A percentile compares a stretch with the other conserved stretches of the same genome.
These are phyloP conservation scores for Leishmania gerbilli DNA, from an alignment of 208 protist genomes.

Conservation along the genomic window DNA sequence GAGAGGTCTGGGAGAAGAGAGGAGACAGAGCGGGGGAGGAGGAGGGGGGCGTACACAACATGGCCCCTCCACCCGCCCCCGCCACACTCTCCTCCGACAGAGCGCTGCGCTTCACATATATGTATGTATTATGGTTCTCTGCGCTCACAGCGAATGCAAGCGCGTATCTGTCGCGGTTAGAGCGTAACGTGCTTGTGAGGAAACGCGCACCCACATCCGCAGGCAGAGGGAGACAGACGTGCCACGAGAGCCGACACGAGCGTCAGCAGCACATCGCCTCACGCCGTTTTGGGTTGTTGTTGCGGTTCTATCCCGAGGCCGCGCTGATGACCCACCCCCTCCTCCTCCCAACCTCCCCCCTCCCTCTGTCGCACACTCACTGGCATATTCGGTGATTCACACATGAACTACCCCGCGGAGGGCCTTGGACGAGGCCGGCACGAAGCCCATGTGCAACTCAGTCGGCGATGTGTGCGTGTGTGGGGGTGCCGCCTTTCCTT, in stretches of 20 bases:
- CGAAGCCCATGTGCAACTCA: not conserved
- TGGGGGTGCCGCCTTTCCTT: not conserved
- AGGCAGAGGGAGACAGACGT: not conserved
- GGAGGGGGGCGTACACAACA: not conserved
- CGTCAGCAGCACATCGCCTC: not conserved
- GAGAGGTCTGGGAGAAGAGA: not conserved
- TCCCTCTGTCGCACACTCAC: not conserved
- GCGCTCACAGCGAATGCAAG: too few relatives aligned
- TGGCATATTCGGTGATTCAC: not conserved
- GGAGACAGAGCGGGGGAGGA: not conserved
- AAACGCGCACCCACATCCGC: too few relatives aligned
- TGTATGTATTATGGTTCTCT: too few relatives aligned
- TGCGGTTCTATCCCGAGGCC: too few relatives aligned
- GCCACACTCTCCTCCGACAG: not conserved
- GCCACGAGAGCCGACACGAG: not conserved
- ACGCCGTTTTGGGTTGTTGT: too few relatives aligned
- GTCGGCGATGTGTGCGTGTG: not conserved
- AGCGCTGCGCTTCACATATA: too few relatives aligned
- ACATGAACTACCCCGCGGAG: not conserved
- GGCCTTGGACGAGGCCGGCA: not conserved
- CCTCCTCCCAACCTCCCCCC: too few relatives aligned
- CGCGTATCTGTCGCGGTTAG: too few relatives aligned
- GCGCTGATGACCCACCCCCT: too few relatives aligned
- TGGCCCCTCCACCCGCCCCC: not conserved
- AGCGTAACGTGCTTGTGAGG: too few relatives aligned